phyloP scores from a whole-genome alignment of 495 filamentous ascomycete species.

The Alectoria sarmentosa region DNA sequence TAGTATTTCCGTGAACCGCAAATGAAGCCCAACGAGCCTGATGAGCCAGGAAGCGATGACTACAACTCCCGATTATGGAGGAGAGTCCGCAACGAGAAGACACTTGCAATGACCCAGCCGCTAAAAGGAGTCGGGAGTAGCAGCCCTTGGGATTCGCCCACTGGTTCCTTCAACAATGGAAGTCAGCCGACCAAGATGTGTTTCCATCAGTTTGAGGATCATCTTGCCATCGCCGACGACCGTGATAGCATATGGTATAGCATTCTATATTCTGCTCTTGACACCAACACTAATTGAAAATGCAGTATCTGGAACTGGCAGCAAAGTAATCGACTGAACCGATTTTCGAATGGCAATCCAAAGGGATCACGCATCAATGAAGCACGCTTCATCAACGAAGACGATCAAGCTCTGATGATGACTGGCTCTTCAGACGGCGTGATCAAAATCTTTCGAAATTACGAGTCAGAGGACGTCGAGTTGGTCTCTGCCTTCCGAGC shows the following conservation, averaged over 20 bases:
- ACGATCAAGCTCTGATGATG: conserved; percentile 91
- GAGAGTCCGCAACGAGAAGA: conserved; percentile 83
- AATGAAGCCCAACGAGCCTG: conserved; percentile 92
- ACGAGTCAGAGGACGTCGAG: conserved; percentile 64
- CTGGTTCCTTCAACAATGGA: conserved; percentile 74
- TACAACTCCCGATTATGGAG: conserved; percentile 96
- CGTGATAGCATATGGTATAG: conserved; percentile 70
- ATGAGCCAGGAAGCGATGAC: conserved; percentile 94
- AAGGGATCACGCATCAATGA: conserved; percentile 87
- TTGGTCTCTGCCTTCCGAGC: conserved; percentile 91
- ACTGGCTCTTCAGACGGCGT: conserved; percentile 93
- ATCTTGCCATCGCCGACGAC: conserved; percentile 90
- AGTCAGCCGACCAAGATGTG: conserved; percentile 86
- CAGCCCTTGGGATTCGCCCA: conserved; percentile 73
- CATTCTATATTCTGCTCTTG: neutral
- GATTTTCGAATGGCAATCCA: conserved; percentile 92
- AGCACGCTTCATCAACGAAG: conserved; percentile 94
- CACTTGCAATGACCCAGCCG: conserved; percentile 84
- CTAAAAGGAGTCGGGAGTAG: conserved; percentile 80
- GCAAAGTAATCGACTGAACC: conserved; percentile 58
- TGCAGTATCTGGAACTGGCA: conserved; percentile 89
- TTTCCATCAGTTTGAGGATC: conserved; percentile 97
- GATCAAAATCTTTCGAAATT: conserved; percentile 88
- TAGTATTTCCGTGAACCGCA: conserved; percentile 97
- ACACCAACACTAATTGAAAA: conserved; percentile 27